Evolutionary conservation across 2,329 filamentous ascomycete genomes (phyloP).

Genomic region (Sphaerulina vaccinii): DNA sequence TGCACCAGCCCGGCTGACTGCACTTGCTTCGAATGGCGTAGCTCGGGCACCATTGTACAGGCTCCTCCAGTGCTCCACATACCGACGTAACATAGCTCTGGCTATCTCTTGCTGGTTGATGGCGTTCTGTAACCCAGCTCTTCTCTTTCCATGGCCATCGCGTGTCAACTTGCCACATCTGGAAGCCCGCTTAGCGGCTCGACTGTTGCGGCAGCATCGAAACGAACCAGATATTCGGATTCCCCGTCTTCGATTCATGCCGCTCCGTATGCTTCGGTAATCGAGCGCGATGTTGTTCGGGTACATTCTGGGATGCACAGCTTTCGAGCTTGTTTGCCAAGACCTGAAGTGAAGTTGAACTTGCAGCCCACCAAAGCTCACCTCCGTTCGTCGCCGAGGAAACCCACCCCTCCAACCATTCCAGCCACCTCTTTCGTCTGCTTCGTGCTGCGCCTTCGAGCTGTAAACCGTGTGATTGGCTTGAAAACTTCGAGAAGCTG

Average conservation of each 20-base stretch:
- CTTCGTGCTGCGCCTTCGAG: neutral
- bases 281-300: conserved; percentile 2
- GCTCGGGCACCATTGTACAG: neutral
- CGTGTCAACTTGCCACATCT: conserved; percentile 2
- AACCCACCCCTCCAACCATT: neutral
- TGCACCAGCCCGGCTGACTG: neutral
- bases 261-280: neutral
- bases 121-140: neutral
- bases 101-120: neutral
- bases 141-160: neutral
- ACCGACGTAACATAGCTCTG: neutral
- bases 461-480: conserved; percentile 7
- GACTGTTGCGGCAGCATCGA: neutral
- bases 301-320: neutral
- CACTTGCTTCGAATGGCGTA: neutral
- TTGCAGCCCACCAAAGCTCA: neutral
- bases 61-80: neutral
- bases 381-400: neutral
- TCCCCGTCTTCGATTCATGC: neutral
- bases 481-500: neutral
- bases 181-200: neutral
- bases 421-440: neutral
- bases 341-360: conserved; percentile 9
- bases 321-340: conserved; percentile 3
- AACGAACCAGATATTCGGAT: conserved; percentile 2